These are phyloP conservation scores for Xylaria arbuscula DNA, from an alignment of 2,329 filamentous ascomycete species.

Conservation along the genomic window DNA sequence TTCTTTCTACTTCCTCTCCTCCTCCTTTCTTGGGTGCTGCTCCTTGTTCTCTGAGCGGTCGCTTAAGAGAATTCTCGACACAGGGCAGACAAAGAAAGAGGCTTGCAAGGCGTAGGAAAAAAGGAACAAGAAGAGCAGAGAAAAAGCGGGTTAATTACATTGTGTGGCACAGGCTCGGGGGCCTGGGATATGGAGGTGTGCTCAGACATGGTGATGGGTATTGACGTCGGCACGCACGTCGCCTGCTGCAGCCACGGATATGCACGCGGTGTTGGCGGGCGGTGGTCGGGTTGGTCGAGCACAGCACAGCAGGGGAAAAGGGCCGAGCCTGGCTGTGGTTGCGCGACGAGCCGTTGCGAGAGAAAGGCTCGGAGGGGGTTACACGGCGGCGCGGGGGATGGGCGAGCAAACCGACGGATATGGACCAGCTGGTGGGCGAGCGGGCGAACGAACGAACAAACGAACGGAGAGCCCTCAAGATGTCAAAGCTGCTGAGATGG, in stretches of 20 bases:
- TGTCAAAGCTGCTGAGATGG: neutral
- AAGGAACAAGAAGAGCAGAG: neutral
- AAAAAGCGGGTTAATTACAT: slow-evolving; percentile 44
- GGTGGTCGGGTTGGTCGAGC: slow-evolving; percentile 40
- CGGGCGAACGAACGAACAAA: neutral
- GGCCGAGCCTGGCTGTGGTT: slow-evolving; percentile 44
- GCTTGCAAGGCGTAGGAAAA: slow-evolving; percentile 8
- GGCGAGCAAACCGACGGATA: neutral
- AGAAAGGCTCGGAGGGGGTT: slow-evolving; percentile 34
- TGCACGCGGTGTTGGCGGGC: slow-evolving; percentile 40
- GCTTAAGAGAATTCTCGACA: neutral
- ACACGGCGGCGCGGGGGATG: slow-evolving; percentile 36
- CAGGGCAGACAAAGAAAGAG: slow-evolving; percentile 12
- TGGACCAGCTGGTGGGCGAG: neutral
- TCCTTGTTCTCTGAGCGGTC: neutral
- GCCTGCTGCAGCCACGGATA: slow-evolving; percentile 42
- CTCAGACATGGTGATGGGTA: slow-evolving; percentile 45
- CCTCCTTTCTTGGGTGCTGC: neutral
- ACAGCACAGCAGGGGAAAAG: slow-evolving; percentile 43
- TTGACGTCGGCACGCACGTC: slow-evolving; percentile 30
- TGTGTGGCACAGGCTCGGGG: slow-evolving; percentile 45
- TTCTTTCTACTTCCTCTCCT: neutral
- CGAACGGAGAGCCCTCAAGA: slow-evolving; percentile 11
- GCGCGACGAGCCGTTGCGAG: slow-evolving; percentile 42
- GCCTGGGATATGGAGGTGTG: slow-evolving; percentile 45